Conservation (phyloP, 1,284 basidiomycete species). For the Cutaneotrichosporon cutaneum region DNA sequence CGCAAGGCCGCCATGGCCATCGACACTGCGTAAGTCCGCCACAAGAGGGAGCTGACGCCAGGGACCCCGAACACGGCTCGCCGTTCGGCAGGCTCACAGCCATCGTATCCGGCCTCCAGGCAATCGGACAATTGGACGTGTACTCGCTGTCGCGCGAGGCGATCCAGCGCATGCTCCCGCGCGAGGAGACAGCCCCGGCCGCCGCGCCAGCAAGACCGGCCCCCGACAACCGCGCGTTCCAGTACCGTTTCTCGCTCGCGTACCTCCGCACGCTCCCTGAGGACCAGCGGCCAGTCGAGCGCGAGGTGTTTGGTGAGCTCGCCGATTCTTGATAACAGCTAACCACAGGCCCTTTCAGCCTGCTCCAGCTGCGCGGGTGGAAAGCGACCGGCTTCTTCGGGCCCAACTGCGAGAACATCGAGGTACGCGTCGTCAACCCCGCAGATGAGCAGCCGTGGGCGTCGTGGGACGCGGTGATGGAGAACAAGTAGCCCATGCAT, state of each 20-base stretch:
- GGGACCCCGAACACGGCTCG: constrained; percentile 36
- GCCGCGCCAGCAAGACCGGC: constrained; percentile 19
- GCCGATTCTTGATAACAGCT: not conserved
- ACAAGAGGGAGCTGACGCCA: constrained; percentile 17
- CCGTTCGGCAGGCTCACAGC: constrained; percentile 51
- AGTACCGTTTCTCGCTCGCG: constrained; percentile 52
- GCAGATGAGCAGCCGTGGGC: constrained; percentile 38
- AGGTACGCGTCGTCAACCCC: constrained; percentile 38
- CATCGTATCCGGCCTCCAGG: constrained; percentile 47
- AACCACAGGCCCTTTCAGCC: constrained; percentile 48
- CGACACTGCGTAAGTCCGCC: constrained; percentile 35
- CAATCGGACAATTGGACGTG: constrained; percentile 52
- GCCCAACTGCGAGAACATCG: constrained; percentile 51
- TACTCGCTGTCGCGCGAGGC: constrained; percentile 53
- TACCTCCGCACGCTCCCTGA: constrained; percentile 49
- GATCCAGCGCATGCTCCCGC: constrained; percentile 52
- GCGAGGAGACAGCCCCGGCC: constrained; percentile 15
- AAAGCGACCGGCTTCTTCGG: constrained; percentile 51
- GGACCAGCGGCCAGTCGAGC: constrained; percentile 50
- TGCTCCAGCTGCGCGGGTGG: constrained; percentile 45
- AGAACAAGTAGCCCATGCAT: constrained; percentile 13
- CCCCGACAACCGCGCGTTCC: constrained; percentile 45
- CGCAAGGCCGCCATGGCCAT: constrained; percentile 45
- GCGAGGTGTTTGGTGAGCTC: constrained; percentile 52
- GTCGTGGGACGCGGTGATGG: constrained; percentile 42